These are phyloP conservation scores for Salix koriyanagi DNA, from an alignment of 345 rosid species.

Conservation along the genomic window DNA sequence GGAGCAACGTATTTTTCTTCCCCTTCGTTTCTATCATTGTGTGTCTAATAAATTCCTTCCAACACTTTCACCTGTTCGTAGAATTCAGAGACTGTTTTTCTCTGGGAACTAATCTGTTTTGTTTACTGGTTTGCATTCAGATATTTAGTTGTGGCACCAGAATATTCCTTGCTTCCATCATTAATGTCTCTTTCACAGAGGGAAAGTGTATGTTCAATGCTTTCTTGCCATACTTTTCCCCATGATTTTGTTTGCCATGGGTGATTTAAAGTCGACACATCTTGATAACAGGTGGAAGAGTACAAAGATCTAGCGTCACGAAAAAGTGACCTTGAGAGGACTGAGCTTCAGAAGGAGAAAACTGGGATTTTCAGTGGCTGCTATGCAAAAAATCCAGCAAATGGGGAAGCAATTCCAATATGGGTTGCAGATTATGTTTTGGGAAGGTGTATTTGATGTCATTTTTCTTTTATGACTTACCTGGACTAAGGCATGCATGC, in stretches of 20 bases:
- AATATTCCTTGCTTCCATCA: constrained; percentile 57
- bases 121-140: constrained; percentile 33
- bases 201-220: constrained; percentile 40
- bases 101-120: constrained; percentile 11
- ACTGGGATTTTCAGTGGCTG: constrained; percentile 82
- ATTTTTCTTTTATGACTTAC: not conserved
- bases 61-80: not conserved
- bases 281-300: constrained; percentile 63
- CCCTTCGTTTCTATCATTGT: constrained; percentile 2
- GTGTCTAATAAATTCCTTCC: not conserved
- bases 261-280: constrained; percentile 1
- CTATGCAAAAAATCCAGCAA: constrained; percentile 79
- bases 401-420: constrained; percentile 76
- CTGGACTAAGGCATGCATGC: not conserved
- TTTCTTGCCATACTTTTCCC: not conserved
- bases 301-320: constrained; percentile 67
- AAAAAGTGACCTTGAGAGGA: constrained; percentile 94
- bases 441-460: constrained; percentile 48
- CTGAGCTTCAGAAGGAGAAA: constrained; percentile 94
- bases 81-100: not conserved
- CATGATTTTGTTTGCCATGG: constrained; percentile 1
- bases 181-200: constrained; percentile 48
- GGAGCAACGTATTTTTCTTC: constrained; percentile 75
- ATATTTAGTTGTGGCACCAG: constrained; percentile 92
- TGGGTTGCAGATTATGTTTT: constrained; percentile 95